Evolutionary conservation across 306 rosid genomes (phyloP).

Genomic region (Purshia tridentata): DNA sequence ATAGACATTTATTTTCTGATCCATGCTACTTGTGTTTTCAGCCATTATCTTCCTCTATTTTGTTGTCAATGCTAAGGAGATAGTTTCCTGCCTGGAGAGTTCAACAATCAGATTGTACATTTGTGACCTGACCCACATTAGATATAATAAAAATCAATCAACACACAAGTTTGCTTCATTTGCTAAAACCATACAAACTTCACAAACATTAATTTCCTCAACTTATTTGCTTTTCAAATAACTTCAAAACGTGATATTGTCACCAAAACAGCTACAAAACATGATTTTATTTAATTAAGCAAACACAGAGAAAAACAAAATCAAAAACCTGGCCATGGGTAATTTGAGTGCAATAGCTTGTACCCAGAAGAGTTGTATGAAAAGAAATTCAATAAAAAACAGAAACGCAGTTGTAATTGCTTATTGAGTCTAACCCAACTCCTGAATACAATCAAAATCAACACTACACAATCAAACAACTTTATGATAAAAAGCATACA

Average conservation of each 20-base stretch:
- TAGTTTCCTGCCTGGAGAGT: conserved; percentile 13
- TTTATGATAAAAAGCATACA: not conserved
- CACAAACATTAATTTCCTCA: not conserved
- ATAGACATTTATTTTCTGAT: conserved; percentile 54
- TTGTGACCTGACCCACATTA: not conserved
- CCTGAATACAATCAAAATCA: not conserved
- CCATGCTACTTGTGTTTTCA: conserved; percentile 30
- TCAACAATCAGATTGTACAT: conserved; percentile 22
- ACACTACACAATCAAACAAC: not conserved
- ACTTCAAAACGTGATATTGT: no score
- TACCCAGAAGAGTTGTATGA: not conserved
- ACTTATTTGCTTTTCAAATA: conserved; percentile 5
- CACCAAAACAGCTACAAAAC: not conserved
- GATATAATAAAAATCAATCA: not conserved
- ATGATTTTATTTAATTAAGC: not conserved
- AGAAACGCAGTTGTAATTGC: conserved; percentile 1
- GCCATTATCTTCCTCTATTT: conserved; percentile 40
- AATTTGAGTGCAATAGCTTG: not conserved
- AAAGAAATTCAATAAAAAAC: not conserved
- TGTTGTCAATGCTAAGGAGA: conserved; percentile 3
- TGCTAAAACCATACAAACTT: not conserved
- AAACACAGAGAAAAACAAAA: not conserved
- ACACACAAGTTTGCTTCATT: not conserved
- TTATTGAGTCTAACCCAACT: not conserved
- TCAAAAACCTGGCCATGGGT: no score